Evolutionary conservation across 371 early-diverging fungal genomes (phyloP).

Genomic region (Syncephalastrum contaminatum): DNA sequence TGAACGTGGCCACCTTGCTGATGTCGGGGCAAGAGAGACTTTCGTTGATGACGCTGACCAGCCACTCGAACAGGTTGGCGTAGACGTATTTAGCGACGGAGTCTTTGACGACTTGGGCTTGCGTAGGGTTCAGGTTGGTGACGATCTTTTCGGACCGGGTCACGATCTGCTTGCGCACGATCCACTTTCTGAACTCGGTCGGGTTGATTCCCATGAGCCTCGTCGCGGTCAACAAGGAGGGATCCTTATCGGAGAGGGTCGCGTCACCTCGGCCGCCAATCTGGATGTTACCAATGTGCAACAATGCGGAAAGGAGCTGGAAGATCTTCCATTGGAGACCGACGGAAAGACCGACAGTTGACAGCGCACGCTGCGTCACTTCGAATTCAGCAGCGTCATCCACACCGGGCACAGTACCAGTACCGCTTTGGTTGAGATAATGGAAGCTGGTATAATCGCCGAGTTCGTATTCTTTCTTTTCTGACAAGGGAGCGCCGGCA

Average conservation of each 20-base stretch:
- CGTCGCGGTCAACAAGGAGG: conserved; percentile 64
- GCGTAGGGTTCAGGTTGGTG: conserved; percentile 69
- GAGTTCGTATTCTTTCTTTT: conserved; percentile 79
- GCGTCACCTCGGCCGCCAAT: conserved; percentile 73
- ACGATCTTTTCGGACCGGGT: conserved; percentile 88
- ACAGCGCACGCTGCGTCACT: conserved; percentile 81
- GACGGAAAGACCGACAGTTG: conserved; percentile 83
- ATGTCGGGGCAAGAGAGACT: conserved; percentile 65
- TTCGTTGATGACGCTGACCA: conserved; percentile 80
- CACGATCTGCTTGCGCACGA: conserved; percentile 86
- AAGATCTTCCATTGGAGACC: conserved; percentile 90
- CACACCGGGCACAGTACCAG: conserved; percentile 76
- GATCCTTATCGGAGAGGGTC: conserved; percentile 75
- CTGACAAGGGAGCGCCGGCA: conserved; percentile 82
- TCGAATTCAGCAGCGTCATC: conserved; percentile 92
- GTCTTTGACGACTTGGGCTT: conserved; percentile 83
- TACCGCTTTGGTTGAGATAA: conserved; percentile 87
- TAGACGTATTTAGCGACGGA: conserved; percentile 95
- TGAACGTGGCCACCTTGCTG: conserved; percentile 60
- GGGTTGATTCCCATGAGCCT: conserved; percentile 73
- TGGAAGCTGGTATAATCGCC: conserved; percentile 69
- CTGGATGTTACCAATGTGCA: conserved; percentile 91
- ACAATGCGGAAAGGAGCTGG: conserved; percentile 80
- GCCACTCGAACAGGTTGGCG: conserved; percentile 90
- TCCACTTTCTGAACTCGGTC: conserved; percentile 84